phyloP scores from a whole-genome alignment of 1,284 basidiomycete species.

The Coniferiporia weirii region DNA sequence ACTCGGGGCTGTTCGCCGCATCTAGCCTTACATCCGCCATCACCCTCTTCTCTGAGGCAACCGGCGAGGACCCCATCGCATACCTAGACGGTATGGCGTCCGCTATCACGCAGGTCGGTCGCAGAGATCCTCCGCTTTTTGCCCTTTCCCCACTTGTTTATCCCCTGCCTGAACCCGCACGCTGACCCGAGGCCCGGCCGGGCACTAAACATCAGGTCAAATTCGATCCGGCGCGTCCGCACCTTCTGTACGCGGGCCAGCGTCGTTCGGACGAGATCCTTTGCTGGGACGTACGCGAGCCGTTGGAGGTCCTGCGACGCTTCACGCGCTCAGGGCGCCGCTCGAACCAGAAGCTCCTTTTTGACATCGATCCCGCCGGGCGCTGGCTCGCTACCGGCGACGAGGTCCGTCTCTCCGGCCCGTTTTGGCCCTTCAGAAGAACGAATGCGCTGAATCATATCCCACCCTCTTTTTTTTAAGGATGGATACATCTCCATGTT shows the following conservation, averaged over 20 bases:
- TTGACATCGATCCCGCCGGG: slow-evolving; percentile 75
- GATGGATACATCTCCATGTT: slow-evolving; percentile 25
- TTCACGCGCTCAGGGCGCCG: slow-evolving; percentile 29
- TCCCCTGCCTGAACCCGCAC: not conserved
- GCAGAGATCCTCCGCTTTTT: not conserved
- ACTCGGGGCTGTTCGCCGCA: slow-evolving; percentile 71
- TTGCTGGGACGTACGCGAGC: slow-evolving; percentile 73
- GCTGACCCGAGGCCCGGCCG: not conserved
- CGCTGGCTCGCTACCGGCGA: slow-evolving; percentile 66
- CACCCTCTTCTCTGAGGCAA: slow-evolving; percentile 66
- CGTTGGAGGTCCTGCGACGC: slow-evolving; percentile 41
- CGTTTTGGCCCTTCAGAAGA: not conserved
- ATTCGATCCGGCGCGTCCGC: slow-evolving; percentile 71
- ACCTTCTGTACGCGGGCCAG: slow-evolving; percentile 75
- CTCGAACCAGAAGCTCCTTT: slow-evolving; percentile 75
- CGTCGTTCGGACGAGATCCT: slow-evolving; percentile 62
- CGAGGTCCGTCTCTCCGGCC: slow-evolving; percentile 46
- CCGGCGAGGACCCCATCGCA: slow-evolving; percentile 48
- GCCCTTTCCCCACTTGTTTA: not conserved
- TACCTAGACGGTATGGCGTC: slow-evolving; percentile 58
- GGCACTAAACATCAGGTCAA: slow-evolving; percentile 46
- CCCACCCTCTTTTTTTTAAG: slow-evolving; percentile 14
- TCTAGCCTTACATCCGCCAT: slow-evolving; percentile 56
- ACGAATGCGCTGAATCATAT: too few relatives aligned
- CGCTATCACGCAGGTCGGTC: slow-evolving; percentile 67